These are phyloP conservation scores for Sugiyamaella pinicola DNA, from an alignment of 1,139 yeast genomes.

Conservation along the genomic window DNA sequence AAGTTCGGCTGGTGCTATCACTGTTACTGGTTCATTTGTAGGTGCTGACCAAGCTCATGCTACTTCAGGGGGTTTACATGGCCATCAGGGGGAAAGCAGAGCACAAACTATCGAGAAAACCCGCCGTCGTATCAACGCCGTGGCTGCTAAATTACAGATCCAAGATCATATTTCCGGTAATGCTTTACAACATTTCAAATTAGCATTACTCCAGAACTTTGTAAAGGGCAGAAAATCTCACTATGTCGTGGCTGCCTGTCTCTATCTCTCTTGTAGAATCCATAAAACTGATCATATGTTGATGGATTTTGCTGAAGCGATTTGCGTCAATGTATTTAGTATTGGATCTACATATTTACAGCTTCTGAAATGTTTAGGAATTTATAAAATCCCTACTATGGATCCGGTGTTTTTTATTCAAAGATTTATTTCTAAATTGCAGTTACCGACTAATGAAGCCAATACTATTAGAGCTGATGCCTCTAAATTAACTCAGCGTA, in stretches of 20 bases:
- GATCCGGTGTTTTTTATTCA: constrained; percentile 94
- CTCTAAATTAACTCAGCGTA: constrained; percentile 77
- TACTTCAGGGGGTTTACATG: constrained; percentile 59
- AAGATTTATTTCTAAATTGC: constrained; percentile 86
- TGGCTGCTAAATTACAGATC: constrained; percentile 75
- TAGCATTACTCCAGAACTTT: constrained; percentile 83
- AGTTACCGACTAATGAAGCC: constrained; percentile 56
- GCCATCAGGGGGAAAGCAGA: constrained; percentile 67
- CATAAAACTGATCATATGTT: constrained; percentile 92
- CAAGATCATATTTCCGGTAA: constrained; percentile 85
- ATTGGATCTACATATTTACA: constrained; percentile 94
- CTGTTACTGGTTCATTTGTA: constrained; percentile 91
- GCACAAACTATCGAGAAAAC: constrained; percentile 88
- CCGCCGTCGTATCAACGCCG: constrained; percentile 69
- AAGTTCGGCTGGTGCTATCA: constrained; percentile 88
- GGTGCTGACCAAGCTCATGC: constrained; percentile 82
- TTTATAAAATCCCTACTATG: constrained; percentile 76
- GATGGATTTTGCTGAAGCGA: constrained; percentile 86
- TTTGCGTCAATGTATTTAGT: constrained; percentile 89
- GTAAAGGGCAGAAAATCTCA: constrained; percentile 96
- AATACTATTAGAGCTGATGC: constrained; percentile 86
- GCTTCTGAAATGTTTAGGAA: constrained; percentile 79
- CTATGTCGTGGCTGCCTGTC: constrained; percentile 91
- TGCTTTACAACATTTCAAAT: constrained; percentile 84
- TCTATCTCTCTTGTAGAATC: constrained; percentile 90